Percentiles rank a stretch among this genome's conserved stretches.
Evolutionary conservation across 108 stramenopile genomes (phyloP).

Genomic region (Stephanodiscus minutulus): DNA sequence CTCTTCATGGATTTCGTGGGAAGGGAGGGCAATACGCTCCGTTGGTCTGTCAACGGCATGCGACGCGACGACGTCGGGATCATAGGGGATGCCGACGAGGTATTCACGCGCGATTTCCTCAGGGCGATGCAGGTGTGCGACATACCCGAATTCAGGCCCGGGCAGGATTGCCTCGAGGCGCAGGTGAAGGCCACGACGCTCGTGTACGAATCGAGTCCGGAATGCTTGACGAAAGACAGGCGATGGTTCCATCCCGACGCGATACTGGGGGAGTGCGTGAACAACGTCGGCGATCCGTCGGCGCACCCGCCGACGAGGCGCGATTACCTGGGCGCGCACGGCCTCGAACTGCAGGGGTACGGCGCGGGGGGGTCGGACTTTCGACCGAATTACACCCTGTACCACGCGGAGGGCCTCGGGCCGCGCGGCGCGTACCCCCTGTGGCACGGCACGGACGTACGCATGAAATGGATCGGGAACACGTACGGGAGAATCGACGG

Average conservation of each 20-base stretch:
- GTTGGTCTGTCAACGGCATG: conserved; percentile 60
- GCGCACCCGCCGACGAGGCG: conserved; percentile 41
- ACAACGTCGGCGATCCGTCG: conserved; percentile 45
- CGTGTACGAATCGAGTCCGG: conserved; percentile 48
- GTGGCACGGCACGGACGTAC: conserved; percentile 30
- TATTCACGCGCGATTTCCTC: conserved; percentile 54
- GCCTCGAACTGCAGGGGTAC: conserved; percentile 19
- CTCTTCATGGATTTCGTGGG: conserved; percentile 40
- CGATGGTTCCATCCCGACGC: conserved; percentile 59
- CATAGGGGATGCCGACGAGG: conserved; percentile 58
- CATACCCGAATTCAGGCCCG: conserved; percentile 36
- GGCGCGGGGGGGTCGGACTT: conserved; percentile 3
- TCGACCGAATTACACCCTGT: conserved; percentile 8
- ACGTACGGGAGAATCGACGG: conserved; percentile 11
- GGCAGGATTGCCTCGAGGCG: conserved; percentile 20
- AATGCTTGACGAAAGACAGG: conserved; percentile 28
- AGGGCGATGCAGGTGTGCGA: conserved; percentile 54
- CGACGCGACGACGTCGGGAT: conserved; percentile 49
- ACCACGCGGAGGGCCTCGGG: conserved; percentile 10
- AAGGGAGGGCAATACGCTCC: conserved; percentile 38
- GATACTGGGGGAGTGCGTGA: conserved; percentile 57
- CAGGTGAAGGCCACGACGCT: conserved; percentile 41
- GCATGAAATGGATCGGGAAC: conserved; percentile 18
- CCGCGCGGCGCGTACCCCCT: conserved; percentile 22
- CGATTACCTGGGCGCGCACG: conserved; percentile 20